Evolutionary conservation across 345 rosid genomes (phyloP), one percentile per base, ranked within the genome.

Genomic region (Toxicodendron radicans): DNA sequence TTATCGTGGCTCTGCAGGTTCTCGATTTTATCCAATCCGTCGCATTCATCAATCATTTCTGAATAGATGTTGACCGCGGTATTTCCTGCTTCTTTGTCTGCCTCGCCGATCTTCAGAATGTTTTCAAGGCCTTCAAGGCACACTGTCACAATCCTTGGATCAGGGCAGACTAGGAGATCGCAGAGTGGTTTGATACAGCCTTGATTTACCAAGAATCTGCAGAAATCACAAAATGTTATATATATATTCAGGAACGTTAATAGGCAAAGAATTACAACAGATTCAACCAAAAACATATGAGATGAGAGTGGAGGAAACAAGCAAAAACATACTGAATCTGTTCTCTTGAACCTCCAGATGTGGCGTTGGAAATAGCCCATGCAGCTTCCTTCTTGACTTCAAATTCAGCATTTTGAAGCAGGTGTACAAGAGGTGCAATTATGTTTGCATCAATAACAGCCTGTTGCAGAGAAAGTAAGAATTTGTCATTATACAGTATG

Each of bases 301-400:
- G n/a, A 27, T 27, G 30, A 27, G 43, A 38, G 43, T 5, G 38
- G 38, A 35, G 43, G 43, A 27, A 27, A 2, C 30, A 27, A 27
- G 30, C 30, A 1, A 27, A 27, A 38, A 6, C 43, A 38, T 80
- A 83, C 84, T 68, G 80, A 59, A 85, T 82, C 66, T 85, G 85
- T 68, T 77, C 82, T 20, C 61, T 65, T 10, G 83, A 73, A 23
- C 84, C 83, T 52, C 82, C 80, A 23, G 84, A 71, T 1, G 76
- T 71, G n/a, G 87, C 85, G 70, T 77, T 75, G 21, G 87, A 84
- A 48, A 84, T 72, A 38, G 87, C 87, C 83, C 85, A 81, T 10
- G 85, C 83, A 72, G 87, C 83, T 68, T 84, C 87, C 66, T 77
- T 79, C 82, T 82, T 82, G 57, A 85, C 73, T 46, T 85, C 79